A percentile compares a stretch with the other conserved stretches of the same genome.
These are phyloP conservation scores for Diaporthe sp. DNA, from an alignment of 2,329 filamentous ascomycete species.

Conservation along the genomic window DNA sequence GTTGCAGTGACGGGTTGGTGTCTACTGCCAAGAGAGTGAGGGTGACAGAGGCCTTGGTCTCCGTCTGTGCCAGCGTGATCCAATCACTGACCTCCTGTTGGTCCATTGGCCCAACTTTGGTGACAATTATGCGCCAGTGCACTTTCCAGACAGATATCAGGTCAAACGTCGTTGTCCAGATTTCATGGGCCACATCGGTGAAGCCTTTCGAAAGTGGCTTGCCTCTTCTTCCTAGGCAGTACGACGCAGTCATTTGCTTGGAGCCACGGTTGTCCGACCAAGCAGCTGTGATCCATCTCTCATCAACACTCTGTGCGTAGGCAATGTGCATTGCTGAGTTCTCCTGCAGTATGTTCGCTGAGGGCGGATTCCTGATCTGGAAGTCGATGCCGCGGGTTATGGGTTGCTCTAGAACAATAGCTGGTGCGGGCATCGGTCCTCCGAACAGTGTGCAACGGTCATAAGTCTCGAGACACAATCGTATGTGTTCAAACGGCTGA, in stretches of 20 bases:
- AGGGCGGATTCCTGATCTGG: conserved; percentile 74
- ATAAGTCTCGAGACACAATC: conserved; percentile 79
- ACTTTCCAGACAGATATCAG: conserved; percentile 77
- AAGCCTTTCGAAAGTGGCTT: conserved; percentile 63
- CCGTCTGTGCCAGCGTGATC: conserved; percentile 62
- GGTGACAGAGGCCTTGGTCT: conserved; percentile 61
- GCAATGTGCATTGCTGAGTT: conserved; percentile 84
- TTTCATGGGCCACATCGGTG: conserved; percentile 75
- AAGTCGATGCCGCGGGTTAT: conserved; percentile 81
- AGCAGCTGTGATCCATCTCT: conserved; percentile 80
- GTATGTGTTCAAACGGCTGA: conserved; percentile 67
- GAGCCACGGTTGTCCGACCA: conserved; percentile 85
- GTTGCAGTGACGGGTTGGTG: conserved; percentile 70
- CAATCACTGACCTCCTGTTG: conserved; percentile 71
- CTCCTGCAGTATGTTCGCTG: conserved; percentile 79
- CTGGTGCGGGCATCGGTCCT: conserved; percentile 71
- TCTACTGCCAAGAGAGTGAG: conserved; percentile 74
- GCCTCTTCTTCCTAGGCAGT: conserved; percentile 73
- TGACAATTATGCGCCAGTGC: conserved; percentile 81
- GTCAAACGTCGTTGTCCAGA: conserved; percentile 83
- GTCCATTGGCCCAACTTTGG: conserved; percentile 77
- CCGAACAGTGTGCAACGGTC: conserved; percentile 74
- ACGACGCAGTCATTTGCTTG: conserved; percentile 78
- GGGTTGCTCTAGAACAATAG: conserved; percentile 77
- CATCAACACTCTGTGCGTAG: conserved; percentile 80